These are phyloP conservation scores for Gossypium schwendimanii DNA, from an alignment of 441 rosid genomes.

Conservation along the genomic window DNA sequence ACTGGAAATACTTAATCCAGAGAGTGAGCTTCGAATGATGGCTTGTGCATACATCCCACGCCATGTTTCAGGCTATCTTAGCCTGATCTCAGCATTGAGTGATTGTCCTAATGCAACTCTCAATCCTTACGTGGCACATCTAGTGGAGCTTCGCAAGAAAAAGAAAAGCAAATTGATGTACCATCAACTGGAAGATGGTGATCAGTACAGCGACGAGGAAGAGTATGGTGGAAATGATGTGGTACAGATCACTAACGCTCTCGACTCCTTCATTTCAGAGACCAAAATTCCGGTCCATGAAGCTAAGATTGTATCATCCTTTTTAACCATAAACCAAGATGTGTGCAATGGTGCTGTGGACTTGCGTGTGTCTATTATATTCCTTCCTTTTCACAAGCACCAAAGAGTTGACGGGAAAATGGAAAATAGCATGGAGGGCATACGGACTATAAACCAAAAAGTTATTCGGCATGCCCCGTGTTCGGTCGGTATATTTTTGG, in stretches of 20 bases:
- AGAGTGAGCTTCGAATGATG: slow-evolving; percentile 53
- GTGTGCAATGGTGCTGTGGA: slow-evolving; percentile 63
- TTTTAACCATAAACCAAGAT: slow-evolving; percentile 52
- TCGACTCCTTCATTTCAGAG: slow-evolving; percentile 45
- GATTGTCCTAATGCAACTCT: slow-evolving; percentile 34
- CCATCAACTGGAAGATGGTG: slow-evolving; percentile 62
- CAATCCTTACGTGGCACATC: slow-evolving; percentile 56
- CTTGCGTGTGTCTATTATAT: slow-evolving; percentile 53
- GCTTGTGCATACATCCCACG: slow-evolving; percentile 69
- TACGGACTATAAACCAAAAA: slow-evolving; percentile 61
- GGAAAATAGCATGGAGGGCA: slow-evolving; percentile 49
- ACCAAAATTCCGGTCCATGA: slow-evolving; percentile 44
- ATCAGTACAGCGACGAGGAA: slow-evolving; percentile 49
- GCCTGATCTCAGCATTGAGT: slow-evolving; percentile 42
- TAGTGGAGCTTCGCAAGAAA: slow-evolving; percentile 66
- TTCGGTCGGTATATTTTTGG: slow-evolving; percentile 65
- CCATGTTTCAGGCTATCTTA: slow-evolving; percentile 48
- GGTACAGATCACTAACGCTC: slow-evolving; percentile 58
- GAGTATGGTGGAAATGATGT: slow-evolving; percentile 73
- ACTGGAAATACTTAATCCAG: slow-evolving; percentile 42
- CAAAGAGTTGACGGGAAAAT: slow-evolving; percentile 68
- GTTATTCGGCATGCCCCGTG: slow-evolving; percentile 70
- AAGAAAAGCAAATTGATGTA: slow-evolving; percentile 43
- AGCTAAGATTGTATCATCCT: slow-evolving; percentile 48
- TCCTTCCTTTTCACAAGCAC: slow-evolving; percentile 82